Conservation (phyloP, 495 filamentous ascomycete genomes). For the Aspergillus baeticus region DNA sequence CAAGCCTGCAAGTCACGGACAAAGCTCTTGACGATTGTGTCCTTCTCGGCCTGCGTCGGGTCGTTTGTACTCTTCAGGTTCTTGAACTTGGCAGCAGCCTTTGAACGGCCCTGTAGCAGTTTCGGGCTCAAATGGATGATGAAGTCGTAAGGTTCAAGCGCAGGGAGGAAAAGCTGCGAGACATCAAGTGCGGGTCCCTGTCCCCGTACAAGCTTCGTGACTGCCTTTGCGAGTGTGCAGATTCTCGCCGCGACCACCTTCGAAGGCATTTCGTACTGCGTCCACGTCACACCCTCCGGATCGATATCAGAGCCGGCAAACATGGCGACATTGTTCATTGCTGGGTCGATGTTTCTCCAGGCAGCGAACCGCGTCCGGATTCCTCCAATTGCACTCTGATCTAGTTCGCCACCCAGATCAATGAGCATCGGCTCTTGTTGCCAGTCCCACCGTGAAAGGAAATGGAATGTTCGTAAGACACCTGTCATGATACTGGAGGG, state of each 20-base stretch:
- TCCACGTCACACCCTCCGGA: conserved; percentile 75
- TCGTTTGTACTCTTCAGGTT: conserved; percentile 51
- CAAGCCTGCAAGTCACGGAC: conserved; percentile 57
- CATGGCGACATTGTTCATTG: conserved; percentile 78
- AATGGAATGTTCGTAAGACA: conserved; percentile 74
- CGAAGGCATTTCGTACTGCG: conserved; percentile 61
- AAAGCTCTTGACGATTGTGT: conserved; percentile 48
- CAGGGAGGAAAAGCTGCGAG: conserved; percentile 64
- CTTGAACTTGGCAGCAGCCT: conserved; percentile 58
- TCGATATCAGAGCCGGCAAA: conserved; percentile 82
- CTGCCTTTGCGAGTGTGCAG: conserved; percentile 74
- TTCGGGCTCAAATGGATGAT: conserved; percentile 66
- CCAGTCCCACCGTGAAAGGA: conserved; percentile 90
- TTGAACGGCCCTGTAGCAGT: conserved; percentile 26
- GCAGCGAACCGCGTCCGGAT: conserved; percentile 73
- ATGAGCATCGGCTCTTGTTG: conserved; percentile 75
- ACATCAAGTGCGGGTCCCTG: conserved; percentile 55
- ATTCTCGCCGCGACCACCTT: conserved; percentile 85
- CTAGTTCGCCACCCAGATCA: conserved; percentile 64
- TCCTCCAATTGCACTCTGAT: conserved; percentile 42
- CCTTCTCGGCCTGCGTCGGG: conserved; percentile 23
- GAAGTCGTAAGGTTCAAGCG: conserved; percentile 79
- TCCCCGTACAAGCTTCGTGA: conserved; percentile 58
- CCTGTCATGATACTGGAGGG: conserved; percentile 79
- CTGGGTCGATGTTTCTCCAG: conserved; percentile 79